Percentiles rank a stretch among this genome's conserved stretches.
Conservation (phyloP, 1,139 yeast species). For the Groenewaldozyma auringiensis region DNA sequence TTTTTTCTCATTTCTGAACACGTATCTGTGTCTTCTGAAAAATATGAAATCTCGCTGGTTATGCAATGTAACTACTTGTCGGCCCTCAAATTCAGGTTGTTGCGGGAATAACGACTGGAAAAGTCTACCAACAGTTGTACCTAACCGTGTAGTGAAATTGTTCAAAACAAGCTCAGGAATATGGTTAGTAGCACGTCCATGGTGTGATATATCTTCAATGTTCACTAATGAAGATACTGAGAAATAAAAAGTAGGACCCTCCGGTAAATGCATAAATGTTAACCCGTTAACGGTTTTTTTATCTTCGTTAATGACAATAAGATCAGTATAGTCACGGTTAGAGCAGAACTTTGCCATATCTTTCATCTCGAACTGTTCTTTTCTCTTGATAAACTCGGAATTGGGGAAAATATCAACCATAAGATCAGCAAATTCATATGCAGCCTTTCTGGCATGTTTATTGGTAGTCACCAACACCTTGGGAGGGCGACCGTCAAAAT, state of each 20-base stretch:
- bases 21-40: slow-evolving; percentile 89
- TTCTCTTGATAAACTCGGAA: slow-evolving; percentile 78
- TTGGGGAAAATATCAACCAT: slow-evolving; percentile 80
- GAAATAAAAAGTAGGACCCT: slow-evolving; percentile 91
- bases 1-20: slow-evolving; percentile 79
- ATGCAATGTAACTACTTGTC: slow-evolving; percentile 92
- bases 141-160: slow-evolving; percentile 85
- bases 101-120: slow-evolving; percentile 92
- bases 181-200: slow-evolving; percentile 85
- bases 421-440: slow-evolving; percentile 85
- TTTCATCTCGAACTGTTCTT: slow-evolving; percentile 70
- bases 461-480: slow-evolving; percentile 85
- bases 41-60: slow-evolving; percentile 94
- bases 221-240: slow-evolving; percentile 68
- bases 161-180: slow-evolving; percentile 86
- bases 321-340: slow-evolving; percentile 78
- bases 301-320: slow-evolving; percentile 86
- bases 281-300: slow-evolving; percentile 86
- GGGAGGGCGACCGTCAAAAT: slow-evolving; percentile 61
- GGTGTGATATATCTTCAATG: slow-evolving; percentile 54
- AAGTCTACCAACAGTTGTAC: slow-evolving; percentile 83
- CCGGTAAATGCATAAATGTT: slow-evolving; percentile 87
- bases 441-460: slow-evolving; percentile 75
- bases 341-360: slow-evolving; percentile 79
- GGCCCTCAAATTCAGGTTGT: slow-evolving; percentile 85